Evolutionary conservation across 192 early-diverging fungal species (phyloP).

Genomic region (Spizellomyces sp.): DNA sequence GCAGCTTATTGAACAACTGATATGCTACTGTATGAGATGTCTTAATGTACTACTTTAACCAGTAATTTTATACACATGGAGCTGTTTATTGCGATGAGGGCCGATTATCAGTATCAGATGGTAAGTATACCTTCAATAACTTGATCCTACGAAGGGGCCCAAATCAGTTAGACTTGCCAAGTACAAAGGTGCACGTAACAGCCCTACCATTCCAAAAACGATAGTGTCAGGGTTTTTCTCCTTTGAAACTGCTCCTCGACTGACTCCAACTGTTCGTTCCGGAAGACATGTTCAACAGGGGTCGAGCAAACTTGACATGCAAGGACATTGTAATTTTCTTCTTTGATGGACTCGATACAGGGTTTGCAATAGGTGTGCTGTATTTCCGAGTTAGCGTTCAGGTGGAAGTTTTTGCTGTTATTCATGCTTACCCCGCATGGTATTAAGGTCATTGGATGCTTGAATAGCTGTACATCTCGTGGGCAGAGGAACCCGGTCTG

Average conservation of each 20-base stretch:
- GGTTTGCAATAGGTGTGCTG: conserved; percentile 57
- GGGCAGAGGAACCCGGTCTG: conserved; percentile 63
- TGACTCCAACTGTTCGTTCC: conserved; percentile 52
- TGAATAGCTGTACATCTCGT: conserved; percentile 48
- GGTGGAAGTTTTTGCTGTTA: neutral
- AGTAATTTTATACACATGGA: too few relatives aligned
- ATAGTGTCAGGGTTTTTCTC: conserved; percentile 47
- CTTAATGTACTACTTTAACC: too few relatives aligned
- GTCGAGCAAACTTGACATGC: conserved; percentile 48
- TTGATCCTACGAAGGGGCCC: conserved; percentile 30
- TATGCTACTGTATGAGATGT: neutral
- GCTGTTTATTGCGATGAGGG: too few relatives aligned
- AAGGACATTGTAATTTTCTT: conserved; percentile 58
- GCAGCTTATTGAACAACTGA: neutral
- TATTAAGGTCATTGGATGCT: conserved; percentile 52
- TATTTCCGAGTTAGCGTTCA: neutral
- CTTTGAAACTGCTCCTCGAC: conserved; percentile 53
- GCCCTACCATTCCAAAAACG: conserved; percentile 50
- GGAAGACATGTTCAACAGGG: conserved; percentile 40
- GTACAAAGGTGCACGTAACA: neutral
- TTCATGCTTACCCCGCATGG: conserved; percentile 50
- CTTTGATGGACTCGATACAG: conserved; percentile 47
- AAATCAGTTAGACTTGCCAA: neutral
- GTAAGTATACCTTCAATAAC: conserved; percentile 43
- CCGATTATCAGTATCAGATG: conserved; percentile 5